Conservation (phyloP, 2,329 filamentous ascomycete genomes). For the Trichothecium roseum region DNA sequence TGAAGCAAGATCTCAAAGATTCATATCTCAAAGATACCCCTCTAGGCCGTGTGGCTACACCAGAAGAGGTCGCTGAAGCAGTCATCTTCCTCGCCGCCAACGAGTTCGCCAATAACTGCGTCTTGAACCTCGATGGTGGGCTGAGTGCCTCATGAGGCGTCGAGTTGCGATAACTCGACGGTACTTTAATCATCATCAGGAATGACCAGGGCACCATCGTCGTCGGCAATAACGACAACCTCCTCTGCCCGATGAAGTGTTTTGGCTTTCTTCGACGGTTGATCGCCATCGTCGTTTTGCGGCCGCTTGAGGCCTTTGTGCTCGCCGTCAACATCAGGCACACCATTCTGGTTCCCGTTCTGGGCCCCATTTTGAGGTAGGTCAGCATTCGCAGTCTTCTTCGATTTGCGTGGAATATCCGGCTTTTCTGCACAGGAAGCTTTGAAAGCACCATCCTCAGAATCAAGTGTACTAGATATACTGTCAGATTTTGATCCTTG, state of each 20-base stretch:
- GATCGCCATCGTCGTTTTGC: conserved; percentile 27
- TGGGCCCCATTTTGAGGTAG: conserved; percentile 18
- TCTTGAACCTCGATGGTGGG: conserved; percentile 78
- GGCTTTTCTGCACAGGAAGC: conserved; percentile 30
- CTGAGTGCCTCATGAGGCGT: conserved; percentile 52
- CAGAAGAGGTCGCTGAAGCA: conserved; percentile 71
- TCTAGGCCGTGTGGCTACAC: conserved; percentile 51
- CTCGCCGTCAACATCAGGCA: conserved; percentile 19
- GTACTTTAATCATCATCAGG: conserved; percentile 50
- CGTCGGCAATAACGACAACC: conserved; percentile 39
- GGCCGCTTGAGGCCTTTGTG: conserved; percentile 34
- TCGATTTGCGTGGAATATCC: conserved; percentile 44
- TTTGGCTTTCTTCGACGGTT: conserved; percentile 39
- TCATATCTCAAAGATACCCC: conserved; percentile 46
- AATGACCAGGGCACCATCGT: conserved; percentile 51
- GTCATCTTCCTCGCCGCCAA: conserved; percentile 69
- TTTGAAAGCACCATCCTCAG: conserved; percentile 45
- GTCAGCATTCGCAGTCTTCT: conserved; percentile 30
- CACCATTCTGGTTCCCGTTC: conserved; percentile 28
- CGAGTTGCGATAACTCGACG: conserved; percentile 3
- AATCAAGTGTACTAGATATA: conserved; percentile 27
- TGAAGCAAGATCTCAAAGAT: conserved; percentile 25
- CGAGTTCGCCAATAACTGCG: conserved; percentile 76
- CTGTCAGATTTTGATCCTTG: conserved; percentile 14
- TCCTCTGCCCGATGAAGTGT: conserved; percentile 19